phyloP scores from a whole-genome alignment of 1,139 yeast genomes.

The Sugiyamaella grinbergsii region DNA sequence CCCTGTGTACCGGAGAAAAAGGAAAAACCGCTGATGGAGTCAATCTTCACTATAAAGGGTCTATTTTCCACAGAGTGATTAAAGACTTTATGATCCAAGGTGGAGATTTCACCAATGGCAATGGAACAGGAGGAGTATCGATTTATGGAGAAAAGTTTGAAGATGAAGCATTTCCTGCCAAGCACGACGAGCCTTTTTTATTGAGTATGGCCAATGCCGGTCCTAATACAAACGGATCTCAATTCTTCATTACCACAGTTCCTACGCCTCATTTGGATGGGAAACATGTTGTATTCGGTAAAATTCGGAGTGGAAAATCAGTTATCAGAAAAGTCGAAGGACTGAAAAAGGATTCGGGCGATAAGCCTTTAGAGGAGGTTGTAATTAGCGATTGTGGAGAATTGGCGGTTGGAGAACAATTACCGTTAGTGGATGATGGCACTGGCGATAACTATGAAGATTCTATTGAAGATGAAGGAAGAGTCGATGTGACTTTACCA shows the following conservation, averaged over 20 bases:
- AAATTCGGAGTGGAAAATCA: constrained; percentile 79
- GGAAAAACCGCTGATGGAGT: constrained; percentile 62
- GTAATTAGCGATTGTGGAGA: constrained; percentile 74
- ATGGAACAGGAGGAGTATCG: constrained; percentile 94
- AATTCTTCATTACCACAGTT: constrained; percentile 81
- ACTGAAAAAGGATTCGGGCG: constrained; percentile 60
- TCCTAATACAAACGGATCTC: constrained; percentile 93
- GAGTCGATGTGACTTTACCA: constrained; percentile 59
- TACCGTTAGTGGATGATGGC: constrained; percentile 55
- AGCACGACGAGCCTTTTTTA: constrained; percentile 82
- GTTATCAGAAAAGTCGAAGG: constrained; percentile 78
- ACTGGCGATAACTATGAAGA: constrained; percentile 85
- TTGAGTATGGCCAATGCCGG: constrained; percentile 98
- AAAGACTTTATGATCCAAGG: constrained; percentile 56
- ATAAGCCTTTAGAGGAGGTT: constrained; percentile 65
- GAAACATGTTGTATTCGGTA: constrained; percentile 95
- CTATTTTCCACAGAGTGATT: constrained; percentile 92
- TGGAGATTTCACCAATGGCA: constrained; percentile 89
- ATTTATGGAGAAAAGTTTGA: constrained; percentile 95
- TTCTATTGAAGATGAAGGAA: constrained; percentile 69
- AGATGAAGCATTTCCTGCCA: constrained; percentile 80
- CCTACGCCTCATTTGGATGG: constrained; percentile 86
- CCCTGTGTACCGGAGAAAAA: constrained; percentile 86
- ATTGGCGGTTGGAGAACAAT: constrained; percentile 53
- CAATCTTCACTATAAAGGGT: constrained; percentile 73